Evolutionary conservation across 805 yeast species (phyloP).

Genomic region (Lachancea cidri): DNA sequence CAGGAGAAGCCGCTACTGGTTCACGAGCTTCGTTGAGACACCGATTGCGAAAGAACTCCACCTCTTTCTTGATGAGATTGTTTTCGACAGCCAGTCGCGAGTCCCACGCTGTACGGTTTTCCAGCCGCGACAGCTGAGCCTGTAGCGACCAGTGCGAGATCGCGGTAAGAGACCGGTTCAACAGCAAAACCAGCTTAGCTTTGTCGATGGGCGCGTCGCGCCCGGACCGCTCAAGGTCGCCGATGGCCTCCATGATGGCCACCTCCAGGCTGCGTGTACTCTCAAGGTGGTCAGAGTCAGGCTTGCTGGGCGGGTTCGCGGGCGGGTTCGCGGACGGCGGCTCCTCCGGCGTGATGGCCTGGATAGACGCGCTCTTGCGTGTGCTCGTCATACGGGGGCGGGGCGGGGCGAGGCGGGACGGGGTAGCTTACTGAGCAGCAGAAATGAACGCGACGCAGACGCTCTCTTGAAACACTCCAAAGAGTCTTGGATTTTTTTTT

Average conservation of each 20-base stretch:
- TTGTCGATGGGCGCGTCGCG: slow-evolving; percentile 11
- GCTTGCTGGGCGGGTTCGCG: not conserved
- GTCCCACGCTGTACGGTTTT: slow-evolving; percentile 15
- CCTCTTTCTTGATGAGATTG: slow-evolving; percentile 21
- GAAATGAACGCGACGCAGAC: not conserved
- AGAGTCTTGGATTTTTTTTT: too few relatives aligned
- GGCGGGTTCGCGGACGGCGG: slow-evolving; percentile 2
- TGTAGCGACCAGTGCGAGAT: slow-evolving; percentile 32
- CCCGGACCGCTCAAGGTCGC: slow-evolving; percentile 10
- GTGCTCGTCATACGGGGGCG: not conserved
- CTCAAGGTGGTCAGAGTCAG: slow-evolving; percentile 14
- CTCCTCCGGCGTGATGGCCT: slow-evolving; percentile 11
- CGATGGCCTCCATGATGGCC: slow-evolving; percentile 15
- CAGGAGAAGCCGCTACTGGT: not conserved
- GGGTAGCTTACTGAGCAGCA: not conserved
- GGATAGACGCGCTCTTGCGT: slow-evolving; percentile 1
- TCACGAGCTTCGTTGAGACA: slow-evolving; percentile 5
- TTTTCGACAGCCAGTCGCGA: slow-evolving; percentile 24
- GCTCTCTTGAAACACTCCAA: too few relatives aligned
- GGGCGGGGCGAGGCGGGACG: not conserved
- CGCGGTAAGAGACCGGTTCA: slow-evolving; percentile 25
- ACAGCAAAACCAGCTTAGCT: slow-evolving; percentile 18
- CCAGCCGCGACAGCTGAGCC: slow-evolving; percentile 25
- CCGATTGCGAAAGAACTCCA: slow-evolving; percentile 20
- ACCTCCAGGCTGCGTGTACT: slow-evolving; percentile 24